These are phyloP conservation scores for Abortiporus biennis DNA, from an alignment of 1,284 basidiomycete genomes.

Conservation along the genomic window DNA sequence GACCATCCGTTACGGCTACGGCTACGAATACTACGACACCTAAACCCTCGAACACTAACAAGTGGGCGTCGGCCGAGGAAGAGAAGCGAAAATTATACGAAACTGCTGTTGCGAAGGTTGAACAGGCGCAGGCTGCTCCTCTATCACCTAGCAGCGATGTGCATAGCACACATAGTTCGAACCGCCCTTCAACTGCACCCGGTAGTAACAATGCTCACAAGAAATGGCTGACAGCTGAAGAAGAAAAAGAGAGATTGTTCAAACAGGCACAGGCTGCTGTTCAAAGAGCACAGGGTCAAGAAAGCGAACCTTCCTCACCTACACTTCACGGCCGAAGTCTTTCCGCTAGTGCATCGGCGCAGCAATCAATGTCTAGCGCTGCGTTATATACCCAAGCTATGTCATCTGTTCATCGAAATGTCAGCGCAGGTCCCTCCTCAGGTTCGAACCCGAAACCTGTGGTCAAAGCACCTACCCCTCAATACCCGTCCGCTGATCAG, in stretches of 20 bases:
- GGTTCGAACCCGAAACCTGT: slow-evolving; percentile 1
- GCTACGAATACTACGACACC: background rate
- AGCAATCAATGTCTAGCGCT: slow-evolving; percentile 31
- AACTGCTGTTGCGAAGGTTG: slow-evolving; percentile 55
- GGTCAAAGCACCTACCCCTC: slow-evolving; percentile 4
- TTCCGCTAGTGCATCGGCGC: background rate
- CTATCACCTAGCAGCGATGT: too few relatives aligned
- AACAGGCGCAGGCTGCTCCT: slow-evolving; percentile 51
- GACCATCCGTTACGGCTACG: slow-evolving; percentile 7
- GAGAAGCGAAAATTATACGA: slow-evolving; percentile 67
- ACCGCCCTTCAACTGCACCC: too few relatives aligned
- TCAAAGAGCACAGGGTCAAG: slow-evolving; percentile 37
- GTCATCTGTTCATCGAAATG: slow-evolving; percentile 28
- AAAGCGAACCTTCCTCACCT: slow-evolving; percentile 8
- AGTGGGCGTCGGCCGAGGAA: slow-evolving; percentile 54
- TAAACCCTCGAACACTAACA: background rate
- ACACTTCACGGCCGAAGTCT: slow-evolving; percentile 9
- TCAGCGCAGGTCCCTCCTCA: slow-evolving; percentile 5
- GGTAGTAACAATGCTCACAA: too few relatives aligned
- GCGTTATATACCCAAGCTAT: slow-evolving; percentile 41
- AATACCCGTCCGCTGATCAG: slow-evolving; percentile 35
- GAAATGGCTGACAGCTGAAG: slow-evolving; percentile 62
- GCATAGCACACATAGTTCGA: slow-evolving; percentile 12
- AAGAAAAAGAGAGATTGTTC: slow-evolving; percentile 67
- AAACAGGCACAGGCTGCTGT: slow-evolving; percentile 60